Conservation (phyloP, 176 grass and related monocot species). For the Thinopyrum elongatum region DNA sequence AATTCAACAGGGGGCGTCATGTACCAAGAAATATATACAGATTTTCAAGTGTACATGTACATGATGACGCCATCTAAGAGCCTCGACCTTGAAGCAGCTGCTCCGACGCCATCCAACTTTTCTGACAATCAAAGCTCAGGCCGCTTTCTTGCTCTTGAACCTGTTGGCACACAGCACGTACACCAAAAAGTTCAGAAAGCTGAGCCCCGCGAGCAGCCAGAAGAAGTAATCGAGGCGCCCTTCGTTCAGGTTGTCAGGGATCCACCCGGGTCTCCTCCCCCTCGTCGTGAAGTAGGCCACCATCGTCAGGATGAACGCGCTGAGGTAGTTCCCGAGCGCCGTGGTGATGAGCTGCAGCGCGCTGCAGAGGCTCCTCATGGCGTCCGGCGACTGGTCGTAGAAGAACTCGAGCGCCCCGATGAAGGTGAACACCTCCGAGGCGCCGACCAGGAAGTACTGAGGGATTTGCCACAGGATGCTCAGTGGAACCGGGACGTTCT, state of each 20-base stretch:
- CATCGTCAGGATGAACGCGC: slow-evolving; percentile 70
- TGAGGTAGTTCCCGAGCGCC: slow-evolving; percentile 67
- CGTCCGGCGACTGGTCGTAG: slow-evolving; percentile 79
- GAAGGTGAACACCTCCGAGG: slow-evolving; percentile 80
- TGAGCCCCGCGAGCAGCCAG: slow-evolving; percentile 75
- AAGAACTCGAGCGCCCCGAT: slow-evolving; percentile 78
- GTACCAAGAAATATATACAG: slow-evolving; percentile 15
- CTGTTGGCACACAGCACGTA: slow-evolving; percentile 56
- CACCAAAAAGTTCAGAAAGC: slow-evolving; percentile 58
- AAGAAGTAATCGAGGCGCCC: slow-evolving; percentile 86
- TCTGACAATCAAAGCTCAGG: slow-evolving; percentile 17
- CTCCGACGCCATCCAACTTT: neutral
- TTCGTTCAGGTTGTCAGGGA: slow-evolving; percentile 84
- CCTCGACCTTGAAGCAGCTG: neutral
- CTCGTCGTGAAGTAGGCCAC: slow-evolving; percentile 60
- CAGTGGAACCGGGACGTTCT: slow-evolving; percentile 62
- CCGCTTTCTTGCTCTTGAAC: slow-evolving; percentile 79
- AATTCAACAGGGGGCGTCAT: neutral
- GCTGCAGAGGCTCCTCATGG: slow-evolving; percentile 84
- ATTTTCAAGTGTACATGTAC: neutral
- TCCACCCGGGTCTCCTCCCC: slow-evolving; percentile 73
- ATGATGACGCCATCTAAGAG: neutral
- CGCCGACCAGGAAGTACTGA: slow-evolving; percentile 78
- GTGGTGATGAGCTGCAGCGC: slow-evolving; percentile 66
- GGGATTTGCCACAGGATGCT: slow-evolving; percentile 91